phyloP scores from a whole-genome alignment of 345 rosid genomes.

The Geranium brycei region DNA sequence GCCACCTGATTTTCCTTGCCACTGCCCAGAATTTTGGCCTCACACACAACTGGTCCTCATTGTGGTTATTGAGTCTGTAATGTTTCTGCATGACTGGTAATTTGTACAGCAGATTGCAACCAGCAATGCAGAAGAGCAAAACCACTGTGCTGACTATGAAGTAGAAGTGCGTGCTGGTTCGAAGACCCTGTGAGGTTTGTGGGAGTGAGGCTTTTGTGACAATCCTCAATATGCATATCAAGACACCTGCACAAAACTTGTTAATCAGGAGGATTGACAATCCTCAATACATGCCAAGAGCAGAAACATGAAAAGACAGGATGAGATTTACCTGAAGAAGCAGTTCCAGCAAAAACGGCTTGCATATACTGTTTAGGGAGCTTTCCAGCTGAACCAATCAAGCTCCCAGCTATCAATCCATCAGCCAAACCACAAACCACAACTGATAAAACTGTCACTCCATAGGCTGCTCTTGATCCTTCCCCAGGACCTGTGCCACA shows the following conservation, averaged over 20 bases:
- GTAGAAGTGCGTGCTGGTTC: conserved; percentile 65
- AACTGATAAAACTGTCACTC: conserved; percentile 45
- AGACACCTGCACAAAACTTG: conserved; percentile 37
- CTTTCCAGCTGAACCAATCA: conserved; percentile 77
- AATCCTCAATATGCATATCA: conserved; percentile 62
- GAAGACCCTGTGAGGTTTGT: conserved; percentile 52
- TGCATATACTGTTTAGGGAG: conserved; percentile 90
- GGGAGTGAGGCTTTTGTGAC: conserved; percentile 76
- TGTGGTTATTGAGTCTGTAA: conserved; percentile 11
- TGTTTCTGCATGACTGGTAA: conserved; percentile 61
- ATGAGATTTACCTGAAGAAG: conserved; percentile 61
- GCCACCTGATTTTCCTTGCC: conserved; percentile 45
- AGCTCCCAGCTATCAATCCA: conserved; percentile 76
- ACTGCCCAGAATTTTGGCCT: conserved; percentile 31
- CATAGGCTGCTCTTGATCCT: conserved; percentile 27
- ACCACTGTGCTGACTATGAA: conserved; percentile 54
- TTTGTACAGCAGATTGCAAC: conserved; percentile 52
- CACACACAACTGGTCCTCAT: conserved; percentile 16
- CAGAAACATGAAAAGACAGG: not conserved
- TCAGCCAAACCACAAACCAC: conserved; percentile 75
- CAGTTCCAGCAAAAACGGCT: conserved; percentile 89
- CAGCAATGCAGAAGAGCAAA: conserved; percentile 48
- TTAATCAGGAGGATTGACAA: not conserved
- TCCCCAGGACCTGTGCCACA: conserved; percentile 13
- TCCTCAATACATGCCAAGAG: not conserved